Conservation (phyloP, 139 green algal species). For the Volvox reticuliferus region DNA sequence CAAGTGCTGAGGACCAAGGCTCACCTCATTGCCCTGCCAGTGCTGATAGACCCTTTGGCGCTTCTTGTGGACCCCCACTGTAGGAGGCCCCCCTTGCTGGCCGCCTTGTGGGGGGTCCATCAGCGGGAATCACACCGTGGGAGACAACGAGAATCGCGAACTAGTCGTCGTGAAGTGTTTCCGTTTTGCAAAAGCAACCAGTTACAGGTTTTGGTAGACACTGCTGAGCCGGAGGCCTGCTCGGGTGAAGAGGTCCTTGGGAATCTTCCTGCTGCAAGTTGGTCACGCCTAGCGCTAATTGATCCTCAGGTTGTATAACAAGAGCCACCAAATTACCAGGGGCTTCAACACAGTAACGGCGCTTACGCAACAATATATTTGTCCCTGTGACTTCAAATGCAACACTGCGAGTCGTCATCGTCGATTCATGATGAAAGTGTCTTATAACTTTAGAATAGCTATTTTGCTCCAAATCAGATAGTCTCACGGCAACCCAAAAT, state of each 20-base stretch:
- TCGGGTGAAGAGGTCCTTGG: neutral
- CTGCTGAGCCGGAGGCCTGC: conserved; percentile 1
- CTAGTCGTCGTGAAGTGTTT: conserved; percentile 56
- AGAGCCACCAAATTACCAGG: neutral
- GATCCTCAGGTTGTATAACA: conserved; percentile 11
- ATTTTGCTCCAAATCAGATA: no score
- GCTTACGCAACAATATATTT: neutral
- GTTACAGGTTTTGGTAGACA: conserved; percentile 50
- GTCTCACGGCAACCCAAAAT: no score
- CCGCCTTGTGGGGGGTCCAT: neutral
- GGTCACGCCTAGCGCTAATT: conserved; percentile 1
- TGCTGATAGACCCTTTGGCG: conserved; percentile 67
- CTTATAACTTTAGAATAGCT: no score
- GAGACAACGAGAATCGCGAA: neutral
- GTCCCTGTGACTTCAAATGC: conserved; percentile 6
- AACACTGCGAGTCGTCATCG: conserved; percentile 14
- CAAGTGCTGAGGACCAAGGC: neutral
- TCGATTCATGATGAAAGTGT: conserved; percentile 3
- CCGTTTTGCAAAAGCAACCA: conserved; percentile 65
- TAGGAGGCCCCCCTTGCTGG: neutral
- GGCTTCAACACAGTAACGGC: neutral
- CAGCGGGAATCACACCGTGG: no score
- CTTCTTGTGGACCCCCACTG: neutral
- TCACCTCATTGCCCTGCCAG: conserved; percentile 80
- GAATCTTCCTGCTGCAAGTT: neutral